Conservation (phyloP, 768 basidiomycete species). For the Mycena alexandri region DNA sequence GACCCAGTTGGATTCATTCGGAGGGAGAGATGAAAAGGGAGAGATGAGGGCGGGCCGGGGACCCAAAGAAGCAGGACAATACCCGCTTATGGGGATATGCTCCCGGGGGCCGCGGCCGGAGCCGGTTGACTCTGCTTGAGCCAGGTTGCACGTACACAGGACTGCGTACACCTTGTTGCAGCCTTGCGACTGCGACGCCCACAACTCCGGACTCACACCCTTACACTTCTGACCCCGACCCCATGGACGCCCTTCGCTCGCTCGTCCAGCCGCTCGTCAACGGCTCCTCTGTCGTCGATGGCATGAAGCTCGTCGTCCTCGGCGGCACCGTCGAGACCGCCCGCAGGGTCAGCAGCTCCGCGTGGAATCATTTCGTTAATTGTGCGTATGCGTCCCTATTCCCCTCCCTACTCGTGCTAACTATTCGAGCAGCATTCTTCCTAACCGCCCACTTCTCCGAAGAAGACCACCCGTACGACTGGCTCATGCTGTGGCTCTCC, state of each 20-base stretch:
- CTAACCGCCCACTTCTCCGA: conserved; percentile 92
- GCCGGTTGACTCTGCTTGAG: no score
- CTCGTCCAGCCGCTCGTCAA: conserved; percentile 85
- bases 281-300: conserved; percentile 86
- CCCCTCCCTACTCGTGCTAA: conserved; percentile 6
- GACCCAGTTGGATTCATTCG: no score
- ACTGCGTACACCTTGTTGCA: no score
- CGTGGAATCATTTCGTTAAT: conserved; percentile 82
- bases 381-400: conserved; percentile 13
- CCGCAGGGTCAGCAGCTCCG: conserved; percentile 83
- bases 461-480: conserved; percentile 92
- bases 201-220: no score
- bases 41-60: no score
- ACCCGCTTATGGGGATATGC: no score
- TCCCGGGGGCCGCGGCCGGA: no score
- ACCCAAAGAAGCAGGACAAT: no score
- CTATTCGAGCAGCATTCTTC: conserved; percentile 78
- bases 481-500: conserved; percentile 92
- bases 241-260: conserved; percentile 86
- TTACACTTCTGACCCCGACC: no score
- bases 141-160: no score
- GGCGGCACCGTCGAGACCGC: conserved; percentile 92
- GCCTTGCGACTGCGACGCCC: no score
- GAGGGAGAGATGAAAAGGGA: no score
- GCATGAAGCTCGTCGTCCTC: conserved; percentile 90